Conservation (phyloP, 2,329 filamentous ascomycete genomes). For the Exophiala xenobiotica region DNA sequence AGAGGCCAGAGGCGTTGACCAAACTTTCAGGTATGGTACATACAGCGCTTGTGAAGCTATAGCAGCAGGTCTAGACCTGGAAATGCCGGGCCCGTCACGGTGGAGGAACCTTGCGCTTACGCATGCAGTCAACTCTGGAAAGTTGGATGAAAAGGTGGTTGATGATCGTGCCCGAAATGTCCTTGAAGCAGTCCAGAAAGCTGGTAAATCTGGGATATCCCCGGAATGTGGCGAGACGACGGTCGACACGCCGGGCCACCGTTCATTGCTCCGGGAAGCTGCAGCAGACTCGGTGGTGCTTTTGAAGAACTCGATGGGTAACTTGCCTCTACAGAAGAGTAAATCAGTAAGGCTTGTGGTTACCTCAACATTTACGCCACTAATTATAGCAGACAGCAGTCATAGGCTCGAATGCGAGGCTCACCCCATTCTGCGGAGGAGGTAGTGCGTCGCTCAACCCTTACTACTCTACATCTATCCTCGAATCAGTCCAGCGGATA, state of each 20-base stretch:
- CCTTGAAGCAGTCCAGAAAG: conserved; percentile 60
- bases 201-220: no score
- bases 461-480: conserved; percentile 47
- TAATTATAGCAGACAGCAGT: conserved; percentile 41
- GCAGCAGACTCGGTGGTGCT: no score
- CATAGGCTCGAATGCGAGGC: conserved; percentile 56
- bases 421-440: conserved; percentile 56
- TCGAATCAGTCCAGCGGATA: no score
- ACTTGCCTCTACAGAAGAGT: conserved; percentile 57
- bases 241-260: conserved; percentile 61
- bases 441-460: conserved; percentile 59
- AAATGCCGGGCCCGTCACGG: conserved; percentile 49
- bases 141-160: conserved; percentile 55
- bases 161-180: conserved; percentile 59
- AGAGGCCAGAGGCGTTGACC: background rate
- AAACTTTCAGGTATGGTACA: conserved; percentile 41
- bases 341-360: conserved; percentile 33
- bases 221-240: conserved; percentile 56
- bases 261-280: no score
- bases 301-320: conserved; percentile 65
- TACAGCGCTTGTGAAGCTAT: conserved; percentile 47
- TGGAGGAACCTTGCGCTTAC: conserved; percentile 42
- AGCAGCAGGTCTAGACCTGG: conserved; percentile 47
- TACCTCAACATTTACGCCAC: background rate
- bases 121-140: conserved; percentile 54